Conservation (phyloP, 139 green algal genomes). For the Auxenochlorella pyrenoidosa region DNA sequence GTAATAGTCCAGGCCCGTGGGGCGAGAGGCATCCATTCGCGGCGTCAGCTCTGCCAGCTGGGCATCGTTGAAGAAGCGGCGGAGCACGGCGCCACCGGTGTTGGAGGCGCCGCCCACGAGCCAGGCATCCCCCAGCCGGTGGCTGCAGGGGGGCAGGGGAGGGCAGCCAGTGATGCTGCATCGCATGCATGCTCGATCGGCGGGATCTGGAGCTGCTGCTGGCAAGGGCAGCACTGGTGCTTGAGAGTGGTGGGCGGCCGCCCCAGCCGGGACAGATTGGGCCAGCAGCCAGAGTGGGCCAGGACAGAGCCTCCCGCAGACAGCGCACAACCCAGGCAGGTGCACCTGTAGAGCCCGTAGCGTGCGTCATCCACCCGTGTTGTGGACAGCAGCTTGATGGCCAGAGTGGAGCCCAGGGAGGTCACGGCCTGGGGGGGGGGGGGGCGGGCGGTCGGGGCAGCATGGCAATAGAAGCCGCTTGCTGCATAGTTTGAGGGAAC, state of each 20-base stretch:
- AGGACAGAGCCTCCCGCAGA: no score
- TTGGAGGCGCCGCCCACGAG: slow-evolving; percentile 95
- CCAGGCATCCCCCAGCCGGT: slow-evolving; percentile 88
- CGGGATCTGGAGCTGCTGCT: no score
- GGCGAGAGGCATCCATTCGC: slow-evolving; percentile 52
- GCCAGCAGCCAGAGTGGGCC: no score
- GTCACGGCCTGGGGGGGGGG: slow-evolving; percentile 72
- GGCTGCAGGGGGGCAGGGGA: slow-evolving; percentile 49
- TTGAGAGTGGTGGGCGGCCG: no score
- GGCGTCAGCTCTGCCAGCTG: slow-evolving; percentile 79
- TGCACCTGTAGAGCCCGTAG: slow-evolving; percentile 87
- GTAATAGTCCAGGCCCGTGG: slow-evolving; percentile 89
- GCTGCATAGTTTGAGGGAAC: no score
- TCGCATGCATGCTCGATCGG: no score
- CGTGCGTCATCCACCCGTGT: slow-evolving; percentile 83
- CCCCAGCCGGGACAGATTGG: no score
- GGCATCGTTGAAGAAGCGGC: slow-evolving; percentile 77
- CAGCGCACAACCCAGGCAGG: background rate
- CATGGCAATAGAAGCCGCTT: no score
- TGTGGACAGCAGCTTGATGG: slow-evolving; percentile 92
- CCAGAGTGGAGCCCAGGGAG: slow-evolving; percentile 90
- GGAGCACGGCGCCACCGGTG: slow-evolving; percentile 87
- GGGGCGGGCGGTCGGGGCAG: background rate
- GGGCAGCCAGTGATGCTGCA: no score
- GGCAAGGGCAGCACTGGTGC: no score